Evolutionary conservation across 108 stramenopile species (phyloP).

Genomic region (Cylindrotheca fusiformis): DNA sequence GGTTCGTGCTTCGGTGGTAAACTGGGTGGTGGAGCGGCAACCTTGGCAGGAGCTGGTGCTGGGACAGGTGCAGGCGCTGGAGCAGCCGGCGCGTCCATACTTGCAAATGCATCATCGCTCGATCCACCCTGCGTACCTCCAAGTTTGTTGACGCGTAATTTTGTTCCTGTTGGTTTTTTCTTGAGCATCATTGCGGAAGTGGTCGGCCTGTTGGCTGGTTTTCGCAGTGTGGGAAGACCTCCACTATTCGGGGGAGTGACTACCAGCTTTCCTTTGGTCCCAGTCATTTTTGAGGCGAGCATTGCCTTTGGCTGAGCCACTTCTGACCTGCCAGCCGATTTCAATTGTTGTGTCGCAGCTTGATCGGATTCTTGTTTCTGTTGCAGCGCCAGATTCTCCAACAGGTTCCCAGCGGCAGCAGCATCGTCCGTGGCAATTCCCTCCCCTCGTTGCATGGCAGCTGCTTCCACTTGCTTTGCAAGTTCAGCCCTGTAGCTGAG

Average conservation of each 20-base stretch:
- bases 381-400: conserved; percentile 61
- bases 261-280: conserved; percentile 58
- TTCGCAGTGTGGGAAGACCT: conserved; percentile 54
- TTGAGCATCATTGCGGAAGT: conserved; percentile 51
- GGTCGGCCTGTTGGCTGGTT: conserved; percentile 49
- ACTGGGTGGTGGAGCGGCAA: conserved; percentile 24
- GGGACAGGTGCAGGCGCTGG: conserved; percentile 28
- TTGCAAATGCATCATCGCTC: conserved; percentile 53
- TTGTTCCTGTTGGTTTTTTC: conserved; percentile 53
- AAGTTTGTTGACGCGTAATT: conserved; percentile 75
- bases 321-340: conserved; percentile 13
- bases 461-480: conserved; percentile 59
- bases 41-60: conserved; percentile 18
- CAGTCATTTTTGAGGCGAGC: conserved; percentile 61
- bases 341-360: conserved; percentile 38
- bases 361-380: conserved; percentile 48
- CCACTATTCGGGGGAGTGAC: conserved; percentile 67
- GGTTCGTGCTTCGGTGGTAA: conserved; percentile 33
- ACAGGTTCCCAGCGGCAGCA: conserved; percentile 26
- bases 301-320: conserved; percentile 61
- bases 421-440: conserved; percentile 15
- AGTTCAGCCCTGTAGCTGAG: conserved; percentile 70
- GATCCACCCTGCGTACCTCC: conserved; percentile 4
- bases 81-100: conserved; percentile 50
- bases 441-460: conserved; percentile 61